Base-by-base conservation (phyloP, 2,329 filamentous ascomycete genomes). In the Neonectria punicea region DNA sequence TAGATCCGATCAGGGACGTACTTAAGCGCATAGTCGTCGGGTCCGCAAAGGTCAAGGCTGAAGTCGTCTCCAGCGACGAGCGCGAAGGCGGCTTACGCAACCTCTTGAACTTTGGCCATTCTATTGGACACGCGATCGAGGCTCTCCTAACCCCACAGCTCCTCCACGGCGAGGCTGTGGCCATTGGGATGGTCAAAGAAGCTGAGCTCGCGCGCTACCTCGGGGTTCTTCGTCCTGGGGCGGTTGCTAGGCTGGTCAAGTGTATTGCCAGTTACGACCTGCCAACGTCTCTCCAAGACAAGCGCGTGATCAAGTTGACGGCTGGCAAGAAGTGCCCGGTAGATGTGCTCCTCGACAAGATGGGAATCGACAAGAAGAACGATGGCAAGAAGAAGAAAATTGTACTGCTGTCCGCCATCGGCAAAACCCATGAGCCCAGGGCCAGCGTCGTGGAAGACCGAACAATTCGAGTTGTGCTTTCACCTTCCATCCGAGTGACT, bases 311-410 rank as follows among this genome's bases (percentile, higher is more conserved):
- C 47, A 93, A 91, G 74, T 83, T 96, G 67, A 94, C 93, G 5
- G 94, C 93, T 2, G 93, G 92, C 58, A 98, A 97, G 80, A 86
- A 89, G 69, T 99, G 96, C 77, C 91, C 92, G 0, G 93, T 98
- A 2, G 93, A 98, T 72, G 87, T 92, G 39, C 81, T 99, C 56
- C 86, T 99, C 61, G 87, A 91, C 70, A 97, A 97, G 78, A 99
- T 99, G 96, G 94, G 92, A 0, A 92, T 99, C 9, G 96, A 99
- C 81, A 99, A 99, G 87, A 99, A 99, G 85, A 99, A 99, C 70
- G 92, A 97, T 49, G 96, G 96, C 2, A 88, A 88, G 64, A 94
- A 95, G 80, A 99, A 99, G 85, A 98, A 97, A 81, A 92, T 99
- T 68, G 95, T 98, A 7, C 87, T 99, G 8, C 85, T 99, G 11